Percentiles rank a stretch among this genome's conserved stretches.
These are phyloP conservation scores for Rhododendron ferrugineum DNA, from an alignment of 148 eudicot species.

Conservation along the genomic window DNA sequence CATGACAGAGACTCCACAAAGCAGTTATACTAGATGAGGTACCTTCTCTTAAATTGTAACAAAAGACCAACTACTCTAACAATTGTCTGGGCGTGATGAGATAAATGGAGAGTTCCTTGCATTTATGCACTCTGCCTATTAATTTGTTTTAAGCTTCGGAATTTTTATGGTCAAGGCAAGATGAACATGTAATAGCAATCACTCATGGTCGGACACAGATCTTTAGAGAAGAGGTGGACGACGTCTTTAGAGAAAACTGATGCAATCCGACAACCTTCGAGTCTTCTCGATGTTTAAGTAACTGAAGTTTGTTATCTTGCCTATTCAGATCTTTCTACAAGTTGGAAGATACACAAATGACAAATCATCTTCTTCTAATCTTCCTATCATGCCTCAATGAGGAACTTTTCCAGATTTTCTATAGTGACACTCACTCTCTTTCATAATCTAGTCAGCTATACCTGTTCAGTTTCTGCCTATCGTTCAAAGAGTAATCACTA, in stretches of 20 bases:
- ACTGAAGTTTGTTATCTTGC: background rate
- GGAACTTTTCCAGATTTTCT: background rate
- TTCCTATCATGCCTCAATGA: background rate
- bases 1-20: too few relatives aligned
- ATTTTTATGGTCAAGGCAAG: background rate
- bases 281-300: background rate
- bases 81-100: background rate
- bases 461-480: background rate
- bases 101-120: background rate
- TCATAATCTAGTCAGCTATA: background rate
- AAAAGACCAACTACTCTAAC: background rate
- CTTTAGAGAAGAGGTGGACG: background rate
- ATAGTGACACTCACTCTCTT: background rate
- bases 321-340: background rate
- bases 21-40: background rate
- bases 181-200: background rate
- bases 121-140: background rate
- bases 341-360: background rate
- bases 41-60: background rate
- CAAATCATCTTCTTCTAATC: background rate
- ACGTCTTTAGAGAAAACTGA: background rate
- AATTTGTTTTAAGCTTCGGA: background rate
- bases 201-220: background rate
- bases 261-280: background rate
- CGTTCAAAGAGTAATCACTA: background rate